Percentiles rank a stretch among this genome's conserved stretches.
Evolutionary conservation across 2,329 filamentous ascomycete species (phyloP).

Genomic region (Penicillium concentricum): DNA sequence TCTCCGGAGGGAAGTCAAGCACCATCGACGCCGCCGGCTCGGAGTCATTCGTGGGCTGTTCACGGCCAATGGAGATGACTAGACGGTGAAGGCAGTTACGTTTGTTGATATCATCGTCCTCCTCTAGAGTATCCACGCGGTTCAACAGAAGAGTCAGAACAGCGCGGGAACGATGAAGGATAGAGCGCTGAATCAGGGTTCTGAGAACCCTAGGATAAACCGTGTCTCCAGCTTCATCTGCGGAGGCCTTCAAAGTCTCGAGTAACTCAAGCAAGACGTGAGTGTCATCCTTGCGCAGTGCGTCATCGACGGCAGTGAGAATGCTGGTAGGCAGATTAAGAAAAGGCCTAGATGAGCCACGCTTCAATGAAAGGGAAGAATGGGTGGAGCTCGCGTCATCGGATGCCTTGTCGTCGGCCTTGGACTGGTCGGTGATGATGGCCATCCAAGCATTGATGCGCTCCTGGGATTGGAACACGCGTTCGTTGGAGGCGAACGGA

Average conservation of each 20-base stretch:
- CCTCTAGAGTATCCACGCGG: conserved; percentile 70
- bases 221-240: conserved; percentile 58
- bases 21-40: conserved; percentile 55
- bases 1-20: conserved; percentile 53
- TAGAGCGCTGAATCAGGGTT: conserved; percentile 50
- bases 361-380: conserved; percentile 69
- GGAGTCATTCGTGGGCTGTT: conserved; percentile 56
- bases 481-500: conserved; percentile 76
- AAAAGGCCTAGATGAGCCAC: conserved; percentile 72
- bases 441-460: conserved; percentile 90
- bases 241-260: conserved; percentile 55
- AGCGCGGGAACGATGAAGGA: conserved; percentile 68
- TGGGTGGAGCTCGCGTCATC: conserved; percentile 73
- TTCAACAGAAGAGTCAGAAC: conserved; percentile 71
- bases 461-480: conserved; percentile 59
- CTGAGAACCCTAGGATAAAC: conserved; percentile 63
- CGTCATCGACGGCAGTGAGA: conserved; percentile 43
- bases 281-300: conserved; percentile 42
- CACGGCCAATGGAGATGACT: conserved; percentile 85
- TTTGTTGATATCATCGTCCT: conserved; percentile 88
- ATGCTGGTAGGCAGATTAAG: conserved; percentile 66
- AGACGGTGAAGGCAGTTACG: conserved; percentile 91
- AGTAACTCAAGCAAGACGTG: conserved; percentile 52
- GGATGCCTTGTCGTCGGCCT: conserved; percentile 68
- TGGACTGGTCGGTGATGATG: conserved; percentile 50